Evolutionary conservation across 352 stramenopile species (phyloP), one percentile per base, ranked within the genome.

Genomic region (Globisporangium cylindrosporum): DNA sequence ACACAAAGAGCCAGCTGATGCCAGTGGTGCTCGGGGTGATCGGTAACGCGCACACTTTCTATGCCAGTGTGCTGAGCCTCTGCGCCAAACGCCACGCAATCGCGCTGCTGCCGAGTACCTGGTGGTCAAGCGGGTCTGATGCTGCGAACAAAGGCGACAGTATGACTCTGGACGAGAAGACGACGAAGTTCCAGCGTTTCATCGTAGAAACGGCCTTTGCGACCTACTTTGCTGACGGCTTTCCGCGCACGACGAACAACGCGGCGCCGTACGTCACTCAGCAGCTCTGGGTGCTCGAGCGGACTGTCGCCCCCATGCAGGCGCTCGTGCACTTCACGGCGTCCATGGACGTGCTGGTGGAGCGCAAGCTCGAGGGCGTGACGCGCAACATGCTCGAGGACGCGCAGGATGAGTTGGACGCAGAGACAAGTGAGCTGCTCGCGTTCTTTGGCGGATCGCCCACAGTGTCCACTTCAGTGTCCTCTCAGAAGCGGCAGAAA

Each of bases 11-110:
- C 2, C 15, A 69, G 2, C 53, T 90, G 14, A 64, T 65, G 22
- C 80, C 80, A 1, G 54, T 57, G 0, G 32, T 88, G 10, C 22
- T 87, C 60, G 67, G 62, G 2, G 59, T 87, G 4, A 41, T 86
- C 18, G 80, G 78, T 10, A 71, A 90, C 27, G 63, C 64, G n/a
- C 74, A 77, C 62, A 80, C 79, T 12, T 85, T 87, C 70, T 90
- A 90, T 67, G 12, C 27, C 64, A 71, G 34, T 53, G 72, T 18
- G 74, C 67, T 48, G 67, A 59, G 3, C 53, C 51, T 1, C 5
- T 25, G 24, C 72, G 74, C 58, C 24, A 43, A 56, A 41, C 63
- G 63, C 3, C 54, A 68, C 22, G 38, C 41, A 4, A 41, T 63
- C 18, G 54, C 18, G 3, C n/a, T 24, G 15, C n/a, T 68, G 25